A percentile compares a stretch with the other conserved stretches of the same genome.
phyloP scores from a whole-genome alignment of 208 protist genomes.

The Acanthamoeba lenticulata region DNA sequence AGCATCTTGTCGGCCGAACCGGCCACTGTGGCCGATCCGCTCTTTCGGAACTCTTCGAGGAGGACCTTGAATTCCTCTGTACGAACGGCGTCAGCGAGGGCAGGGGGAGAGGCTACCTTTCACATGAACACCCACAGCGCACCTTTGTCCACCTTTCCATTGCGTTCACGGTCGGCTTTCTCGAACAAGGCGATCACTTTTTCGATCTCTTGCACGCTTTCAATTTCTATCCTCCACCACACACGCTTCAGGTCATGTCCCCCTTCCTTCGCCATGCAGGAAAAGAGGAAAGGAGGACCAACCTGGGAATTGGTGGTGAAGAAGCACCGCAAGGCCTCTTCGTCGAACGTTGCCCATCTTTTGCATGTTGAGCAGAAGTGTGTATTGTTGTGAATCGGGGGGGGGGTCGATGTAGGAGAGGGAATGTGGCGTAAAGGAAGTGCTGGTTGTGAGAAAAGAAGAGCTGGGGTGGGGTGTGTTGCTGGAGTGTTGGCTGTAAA shows the following conservation, averaged over 20 bases:
- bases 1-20: constrained; percentile 42
- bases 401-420: neutral
- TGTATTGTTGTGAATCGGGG: neutral
- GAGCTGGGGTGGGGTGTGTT: no score
- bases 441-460: no score
- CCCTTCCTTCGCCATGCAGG: neutral
- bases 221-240: neutral
- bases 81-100: neutral
- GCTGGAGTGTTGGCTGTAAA: no score
- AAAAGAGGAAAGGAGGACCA: neutral
- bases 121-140: neutral
- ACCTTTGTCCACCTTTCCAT: constrained; percentile 25
- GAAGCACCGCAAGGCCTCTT: constrained; percentile 27
- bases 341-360: neutral
- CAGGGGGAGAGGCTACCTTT: no score
- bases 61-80: neutral
- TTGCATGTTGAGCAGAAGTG: neutral
- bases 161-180: constrained; percentile 37
- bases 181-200: constrained; percentile 39
- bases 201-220: constrained; percentile 41
- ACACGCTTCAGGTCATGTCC: neutral
- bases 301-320: constrained; percentile 38
- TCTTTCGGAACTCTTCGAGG: constrained; percentile 17
- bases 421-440: no score
- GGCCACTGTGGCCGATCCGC: neutral